Evolutionary conservation across 2,329 filamentous ascomycete species (phyloP).

Genomic region (Ophiostoma angusticollis): DNA sequence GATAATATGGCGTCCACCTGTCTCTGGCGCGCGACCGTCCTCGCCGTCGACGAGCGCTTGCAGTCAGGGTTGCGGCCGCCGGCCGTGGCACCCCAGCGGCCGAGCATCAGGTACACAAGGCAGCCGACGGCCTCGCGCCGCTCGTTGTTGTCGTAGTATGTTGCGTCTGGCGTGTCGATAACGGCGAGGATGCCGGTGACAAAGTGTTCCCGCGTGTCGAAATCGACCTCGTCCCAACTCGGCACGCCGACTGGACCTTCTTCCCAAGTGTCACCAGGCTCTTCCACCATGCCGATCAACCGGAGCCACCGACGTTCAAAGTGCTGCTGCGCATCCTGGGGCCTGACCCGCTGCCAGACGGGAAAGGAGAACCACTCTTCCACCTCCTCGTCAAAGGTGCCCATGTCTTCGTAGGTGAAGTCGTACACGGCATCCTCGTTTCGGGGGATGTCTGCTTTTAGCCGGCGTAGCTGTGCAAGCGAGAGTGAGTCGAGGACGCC

Average conservation of each 20-base stretch:
- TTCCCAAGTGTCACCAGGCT: constrained; percentile 29
- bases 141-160: constrained; percentile 22
- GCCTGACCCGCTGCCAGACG: constrained; percentile 68
- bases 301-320: constrained; percentile 73
- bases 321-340: constrained; percentile 60
- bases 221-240: constrained; percentile 52
- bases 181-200: constrained; percentile 37
- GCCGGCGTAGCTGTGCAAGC: constrained; percentile 56
- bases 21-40: constrained; percentile 38
- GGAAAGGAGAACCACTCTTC: constrained; percentile 97
- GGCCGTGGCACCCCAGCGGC: constrained; percentile 58
- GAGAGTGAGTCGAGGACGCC: constrained; percentile 58
- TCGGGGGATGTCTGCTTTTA: constrained; percentile 62
- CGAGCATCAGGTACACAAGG: constrained; percentile 50
- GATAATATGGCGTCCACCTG: constrained; percentile 48
- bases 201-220: constrained; percentile 44
- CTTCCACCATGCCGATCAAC: too few species aligned
- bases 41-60: constrained; percentile 27
- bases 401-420: constrained; percentile 65
- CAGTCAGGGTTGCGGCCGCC: constrained; percentile 28
- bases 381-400: constrained; percentile 70
- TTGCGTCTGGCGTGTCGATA: constrained; percentile 28
- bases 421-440: constrained; percentile 66
- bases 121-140: constrained; percentile 42
- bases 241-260: too few species aligned